phyloP scores from a whole-genome alignment of 257 asterid genomes.

The Nyctanthes arbortristis region DNA sequence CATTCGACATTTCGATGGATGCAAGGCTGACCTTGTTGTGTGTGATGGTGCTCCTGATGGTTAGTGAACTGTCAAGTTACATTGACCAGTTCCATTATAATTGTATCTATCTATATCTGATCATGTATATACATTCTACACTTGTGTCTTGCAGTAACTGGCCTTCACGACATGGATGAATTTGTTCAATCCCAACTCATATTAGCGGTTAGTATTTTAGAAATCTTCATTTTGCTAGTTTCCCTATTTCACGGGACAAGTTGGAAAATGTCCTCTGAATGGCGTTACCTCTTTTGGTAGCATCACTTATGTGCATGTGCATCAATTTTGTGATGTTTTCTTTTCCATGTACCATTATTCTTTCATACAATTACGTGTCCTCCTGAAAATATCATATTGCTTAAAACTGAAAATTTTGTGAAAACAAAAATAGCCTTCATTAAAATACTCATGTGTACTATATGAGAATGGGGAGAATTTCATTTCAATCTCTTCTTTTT shows the following conservation, averaged over 20 bases:
- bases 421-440: not conserved
- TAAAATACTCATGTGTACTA: not conserved
- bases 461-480: not conserved
- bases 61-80: conserved; percentile 36
- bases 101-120: conserved; percentile 12
- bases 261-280: not conserved
- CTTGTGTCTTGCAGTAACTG: conserved; percentile 69
- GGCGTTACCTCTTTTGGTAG: not conserved
- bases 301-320: not conserved
- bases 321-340: not conserved
- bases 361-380: not conserved
- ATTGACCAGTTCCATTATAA: conserved; percentile 6
- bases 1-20: conserved; percentile 97
- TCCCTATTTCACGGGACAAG: not conserved
- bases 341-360: conserved; percentile 2
- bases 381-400: not conserved
- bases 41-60: conserved; percentile 99
- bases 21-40: conserved; percentile 98
- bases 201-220: conserved; percentile 71
- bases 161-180: conserved; percentile 99
- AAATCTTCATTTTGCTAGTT: conserved; percentile 12
- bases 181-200: conserved; percentile 98
- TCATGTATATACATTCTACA: conserved; percentile 11
- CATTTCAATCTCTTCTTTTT: not conserved
- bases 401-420: not conserved